Evolutionary conservation across 768 basidiomycete species (phyloP).

Genomic region (Boletus rex-veris): DNA sequence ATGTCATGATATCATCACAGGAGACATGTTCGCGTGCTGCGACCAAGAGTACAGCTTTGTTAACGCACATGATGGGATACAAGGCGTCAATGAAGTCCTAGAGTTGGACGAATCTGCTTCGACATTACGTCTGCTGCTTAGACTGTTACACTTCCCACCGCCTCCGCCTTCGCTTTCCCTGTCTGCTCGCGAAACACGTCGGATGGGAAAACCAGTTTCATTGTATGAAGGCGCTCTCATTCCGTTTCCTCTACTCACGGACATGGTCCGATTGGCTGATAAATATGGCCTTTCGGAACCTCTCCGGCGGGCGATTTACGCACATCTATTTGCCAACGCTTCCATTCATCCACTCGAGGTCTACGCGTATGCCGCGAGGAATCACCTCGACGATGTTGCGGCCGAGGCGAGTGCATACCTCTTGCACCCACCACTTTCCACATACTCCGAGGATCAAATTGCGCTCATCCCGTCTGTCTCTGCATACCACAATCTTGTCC

Average conservation of each 20-base stretch:
- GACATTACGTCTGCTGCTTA: conserved; percentile 48
- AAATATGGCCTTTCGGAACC: conserved; percentile 58
- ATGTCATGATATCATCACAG: conserved; percentile 32
- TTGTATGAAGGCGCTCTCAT: conserved; percentile 44
- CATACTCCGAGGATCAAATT: conserved; percentile 51
- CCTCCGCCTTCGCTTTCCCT: conserved; percentile 38
- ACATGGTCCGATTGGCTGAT: conserved; percentile 56
- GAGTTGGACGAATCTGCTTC: conserved; percentile 54
- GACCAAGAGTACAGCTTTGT: conserved; percentile 29
- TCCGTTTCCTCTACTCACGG: conserved; percentile 60
- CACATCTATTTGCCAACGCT: conserved; percentile 55
- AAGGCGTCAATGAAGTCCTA: conserved; percentile 35
- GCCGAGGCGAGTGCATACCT: conserved; percentile 58
- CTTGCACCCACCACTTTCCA: conserved; percentile 48
- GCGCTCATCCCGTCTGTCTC: conserved; percentile 51
- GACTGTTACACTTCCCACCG: conserved; percentile 55
- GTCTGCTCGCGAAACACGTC: conserved; percentile 24
- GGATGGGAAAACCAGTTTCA: conserved; percentile 31
- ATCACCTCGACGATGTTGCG: conserved; percentile 46
- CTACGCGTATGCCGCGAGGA: conserved; percentile 51
- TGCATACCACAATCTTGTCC: conserved; percentile 62
- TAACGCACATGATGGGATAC: conserved; percentile 8
- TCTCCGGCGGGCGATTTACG: conserved; percentile 41
- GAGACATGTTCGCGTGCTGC: conserved; percentile 67
- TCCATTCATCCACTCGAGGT: conserved; percentile 51